These are phyloP conservation scores for Pholiota conissans DNA, from an alignment of 768 basidiomycete genomes.

Conservation along the genomic window DNA sequence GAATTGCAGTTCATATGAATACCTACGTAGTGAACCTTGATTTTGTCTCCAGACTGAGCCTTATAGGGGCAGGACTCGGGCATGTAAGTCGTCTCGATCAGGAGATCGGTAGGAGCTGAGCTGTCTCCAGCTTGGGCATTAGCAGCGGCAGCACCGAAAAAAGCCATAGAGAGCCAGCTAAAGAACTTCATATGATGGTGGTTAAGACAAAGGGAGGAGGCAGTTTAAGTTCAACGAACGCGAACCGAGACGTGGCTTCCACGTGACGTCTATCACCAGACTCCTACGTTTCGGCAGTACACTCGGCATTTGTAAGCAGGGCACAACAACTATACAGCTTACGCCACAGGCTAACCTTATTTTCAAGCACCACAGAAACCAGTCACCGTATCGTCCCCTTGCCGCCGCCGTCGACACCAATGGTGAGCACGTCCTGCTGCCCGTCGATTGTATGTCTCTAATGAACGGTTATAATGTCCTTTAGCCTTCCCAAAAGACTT, in stretches of 20 bases:
- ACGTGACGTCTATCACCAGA: background rate
- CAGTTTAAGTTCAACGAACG: background rate
- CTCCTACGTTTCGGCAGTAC: background rate
- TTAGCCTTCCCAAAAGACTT: conserved; percentile 98
- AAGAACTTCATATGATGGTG: conserved; percentile 49
- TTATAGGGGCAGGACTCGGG: conserved; percentile 58
- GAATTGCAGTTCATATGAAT: background rate
- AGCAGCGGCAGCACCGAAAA: conserved; percentile 47
- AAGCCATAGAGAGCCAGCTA: conserved; percentile 44
- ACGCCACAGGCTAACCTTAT: conserved; percentile 31
- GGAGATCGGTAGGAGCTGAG: conserved; percentile 49
- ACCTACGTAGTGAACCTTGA: conserved; percentile 78
- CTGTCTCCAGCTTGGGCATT: conserved; percentile 29
- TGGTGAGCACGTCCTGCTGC: conserved; percentile 39
- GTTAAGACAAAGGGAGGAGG: background rate
- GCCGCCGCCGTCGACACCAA: conserved; percentile 41
- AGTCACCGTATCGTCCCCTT: conserved; percentile 25
- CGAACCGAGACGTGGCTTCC: background rate
- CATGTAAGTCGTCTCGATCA: conserved; percentile 58
- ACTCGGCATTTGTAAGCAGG: conserved; percentile 4
- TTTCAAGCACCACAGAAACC: conserved; percentile 26
- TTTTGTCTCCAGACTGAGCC: conserved; percentile 59
- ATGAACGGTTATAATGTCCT: conserved; percentile 10
- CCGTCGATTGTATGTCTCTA: background rate
- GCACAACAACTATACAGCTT: conserved; percentile 35